A percentile compares a stretch with the other conserved stretches of the same genome.
Evolutionary conservation across 495 filamentous ascomycete species (phyloP).

Genomic region (Aspergillus ellipticus): DNA sequence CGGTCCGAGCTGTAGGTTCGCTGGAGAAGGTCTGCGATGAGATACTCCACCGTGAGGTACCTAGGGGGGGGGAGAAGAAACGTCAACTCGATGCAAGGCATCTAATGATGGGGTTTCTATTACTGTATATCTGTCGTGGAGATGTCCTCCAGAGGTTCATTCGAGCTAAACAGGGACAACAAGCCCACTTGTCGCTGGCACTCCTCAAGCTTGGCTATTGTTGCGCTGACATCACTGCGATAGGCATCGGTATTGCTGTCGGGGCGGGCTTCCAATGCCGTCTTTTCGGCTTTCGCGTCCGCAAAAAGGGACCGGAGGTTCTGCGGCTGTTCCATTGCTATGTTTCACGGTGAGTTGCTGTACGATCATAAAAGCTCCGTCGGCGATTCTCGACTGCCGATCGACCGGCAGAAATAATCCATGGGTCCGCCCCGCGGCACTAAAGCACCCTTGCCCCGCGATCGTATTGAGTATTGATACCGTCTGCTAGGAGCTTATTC

Average conservation of each 20-base stretch:
- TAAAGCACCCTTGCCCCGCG: neutral
- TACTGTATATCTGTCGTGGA: slow-evolving; percentile 79
- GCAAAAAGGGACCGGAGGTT: slow-evolving; percentile 56
- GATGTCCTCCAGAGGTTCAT: slow-evolving; percentile 87
- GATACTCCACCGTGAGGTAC: slow-evolving; percentile 66
- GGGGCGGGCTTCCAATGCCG: slow-evolving; percentile 42
- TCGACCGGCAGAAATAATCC: slow-evolving; percentile 10
- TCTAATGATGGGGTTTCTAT: slow-evolving; percentile 25
- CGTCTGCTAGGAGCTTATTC: too few species aligned
- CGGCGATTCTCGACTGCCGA: slow-evolving; percentile 12
- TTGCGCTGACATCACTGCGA: slow-evolving; percentile 60
- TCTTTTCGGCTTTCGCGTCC: slow-evolving; percentile 54
- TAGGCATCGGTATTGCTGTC: slow-evolving; percentile 58
- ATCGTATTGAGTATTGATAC: neutral
- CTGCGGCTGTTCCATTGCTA: slow-evolving; percentile 54
- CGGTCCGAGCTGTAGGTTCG: slow-evolving; percentile 55
- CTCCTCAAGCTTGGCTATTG: slow-evolving; percentile 67
- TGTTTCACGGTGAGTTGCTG: slow-evolving; percentile 4
- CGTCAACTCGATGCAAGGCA: too few species aligned
- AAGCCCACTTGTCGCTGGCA: slow-evolving; percentile 64
- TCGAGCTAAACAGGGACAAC: slow-evolving; percentile 81
- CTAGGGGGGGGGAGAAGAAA: slow-evolving; percentile 31
- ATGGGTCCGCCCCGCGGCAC: slow-evolving; percentile 14
- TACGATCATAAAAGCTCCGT: slow-evolving; percentile 8
- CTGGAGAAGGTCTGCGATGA: slow-evolving; percentile 63